These are phyloP conservation scores for Debaryomycetaceae sp. DNA, from an alignment of 1,139 yeast genomes.

Conservation along the genomic window DNA sequence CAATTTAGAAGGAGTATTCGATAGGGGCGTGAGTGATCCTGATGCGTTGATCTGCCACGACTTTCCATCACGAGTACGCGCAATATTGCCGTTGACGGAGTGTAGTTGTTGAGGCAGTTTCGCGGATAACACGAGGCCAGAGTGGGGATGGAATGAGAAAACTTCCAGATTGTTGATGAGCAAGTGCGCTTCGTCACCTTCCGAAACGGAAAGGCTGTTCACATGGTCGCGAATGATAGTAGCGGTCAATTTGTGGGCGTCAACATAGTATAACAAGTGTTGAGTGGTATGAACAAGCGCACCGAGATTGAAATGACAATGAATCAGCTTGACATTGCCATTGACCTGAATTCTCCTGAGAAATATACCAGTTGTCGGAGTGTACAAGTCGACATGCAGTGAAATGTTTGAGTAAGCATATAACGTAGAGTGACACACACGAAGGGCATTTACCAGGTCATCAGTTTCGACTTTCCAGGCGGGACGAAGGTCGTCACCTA, in stretches of 20 bases:
- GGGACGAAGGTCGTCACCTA: too few relatives aligned
- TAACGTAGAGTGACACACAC: not conserved
- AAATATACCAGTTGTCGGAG: not conserved
- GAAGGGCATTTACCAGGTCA: too few relatives aligned
- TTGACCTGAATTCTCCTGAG: not conserved
- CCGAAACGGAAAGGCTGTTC: not conserved
- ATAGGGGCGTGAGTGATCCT: not conserved
- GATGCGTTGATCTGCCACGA: constrained; percentile 3
- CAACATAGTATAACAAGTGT: not conserved
- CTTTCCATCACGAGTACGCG: constrained; percentile 1
- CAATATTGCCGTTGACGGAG: not conserved
- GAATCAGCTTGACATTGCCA: not conserved
- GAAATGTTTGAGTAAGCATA: not conserved
- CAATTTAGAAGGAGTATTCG: not conserved
- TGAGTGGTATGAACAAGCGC: not conserved
- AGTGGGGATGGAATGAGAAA: constrained; percentile 10
- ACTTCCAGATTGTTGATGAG: constrained; percentile 4
- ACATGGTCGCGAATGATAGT: not conserved
- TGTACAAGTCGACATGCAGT: not conserved
- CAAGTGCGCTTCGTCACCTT: not conserved
- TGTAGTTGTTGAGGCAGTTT: constrained; percentile 2
- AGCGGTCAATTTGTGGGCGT: not conserved
- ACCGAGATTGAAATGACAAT: not conserved
- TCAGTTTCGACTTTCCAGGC: too few relatives aligned
- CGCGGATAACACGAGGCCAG: constrained; percentile 10